Evolutionary conservation across 441 rosid genomes (phyloP), one percentile per base, ranked within the genome.

Genomic region (Bruguiera hainesii): DNA sequence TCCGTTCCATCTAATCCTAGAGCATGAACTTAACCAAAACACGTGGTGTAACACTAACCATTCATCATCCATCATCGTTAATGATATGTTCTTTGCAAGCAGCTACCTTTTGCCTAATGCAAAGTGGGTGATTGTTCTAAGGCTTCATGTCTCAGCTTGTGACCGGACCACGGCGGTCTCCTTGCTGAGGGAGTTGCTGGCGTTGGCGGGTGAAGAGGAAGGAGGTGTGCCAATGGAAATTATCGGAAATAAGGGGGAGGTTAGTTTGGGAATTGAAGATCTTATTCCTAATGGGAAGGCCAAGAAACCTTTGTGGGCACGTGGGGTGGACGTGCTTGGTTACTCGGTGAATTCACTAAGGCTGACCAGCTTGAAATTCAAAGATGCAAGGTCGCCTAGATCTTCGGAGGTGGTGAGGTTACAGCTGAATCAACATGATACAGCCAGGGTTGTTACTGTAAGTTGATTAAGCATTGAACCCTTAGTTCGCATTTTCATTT

Each of bases 291-390:
- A 68, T 28, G 97, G 89, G 63, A 88, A 85, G 73, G 87, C 78
- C 35, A 63, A 82, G 73, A 93, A 93, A 78, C 83, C 87, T 49
- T 83, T 89, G 30, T 93, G 97, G 98, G 82, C 81, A 46, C 94
- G 97, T 63, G 98, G 97, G 8, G 46, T 86, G 28, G 96, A 91
- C 87, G 66, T 93, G 83, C 77, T 93, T 53, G 98, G 98, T 9
- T 93, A 93, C 73, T 93, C 98, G 33, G 53, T 93, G 73, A 93
- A 91, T 62, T 78, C 96, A 0, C 81, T 89, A 18, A 68, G 96
- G 82, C 68, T 83, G 25, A 49, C 95, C 15, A 81, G 88, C 76
- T 66, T 93, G 81, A 33, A 67, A 16, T 91, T 90, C 65, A 79
- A 79, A 11, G 95, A 85, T 64, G 68, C 81, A 0, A 73, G 56